These are phyloP conservation scores for Aureobasidium musti DNA, from an alignment of 2,329 filamentous ascomycete species.

Conservation along the genomic window DNA sequence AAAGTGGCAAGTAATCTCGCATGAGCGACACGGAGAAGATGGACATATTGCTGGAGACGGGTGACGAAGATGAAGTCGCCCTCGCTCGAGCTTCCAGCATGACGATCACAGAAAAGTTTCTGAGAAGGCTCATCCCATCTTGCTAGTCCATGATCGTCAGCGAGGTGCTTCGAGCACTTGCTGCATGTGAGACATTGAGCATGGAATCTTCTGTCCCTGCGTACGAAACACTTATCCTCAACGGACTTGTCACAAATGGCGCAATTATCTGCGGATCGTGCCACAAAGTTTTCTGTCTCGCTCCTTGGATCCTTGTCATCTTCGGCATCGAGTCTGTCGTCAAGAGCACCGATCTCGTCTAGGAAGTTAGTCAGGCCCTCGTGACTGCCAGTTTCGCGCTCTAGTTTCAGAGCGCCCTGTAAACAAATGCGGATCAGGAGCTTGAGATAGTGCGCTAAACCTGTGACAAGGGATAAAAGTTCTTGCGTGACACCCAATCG, in stretches of 20 bases:
- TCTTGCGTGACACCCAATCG: constrained; percentile 97
- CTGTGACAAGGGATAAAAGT: constrained; percentile 93
- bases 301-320: constrained; percentile 50
- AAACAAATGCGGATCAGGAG: constrained; percentile 95
- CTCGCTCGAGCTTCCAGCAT: constrained; percentile 54
- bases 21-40: constrained; percentile 86
- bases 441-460: constrained; percentile 95
- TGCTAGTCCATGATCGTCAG: constrained; percentile 67
- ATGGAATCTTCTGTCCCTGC: constrained; percentile 79
- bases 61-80: constrained; percentile 73
- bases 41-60: constrained; percentile 91
- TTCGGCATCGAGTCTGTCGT: constrained; percentile 71
- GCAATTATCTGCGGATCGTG: constrained; percentile 70
- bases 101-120: constrained; percentile 64
- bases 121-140: constrained; percentile 68
- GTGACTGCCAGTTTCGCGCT: constrained; percentile 74
- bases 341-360: constrained; percentile 79
- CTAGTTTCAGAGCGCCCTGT: constrained; percentile 86
- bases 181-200: constrained; percentile 70
- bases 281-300: constrained; percentile 49
- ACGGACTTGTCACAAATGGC: constrained; percentile 79
- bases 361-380: constrained; percentile 82
- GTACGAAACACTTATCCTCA: constrained; percentile 86
- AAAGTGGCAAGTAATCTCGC: constrained; percentile 86
- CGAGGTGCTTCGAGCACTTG: constrained; percentile 73